Evolutionary conservation across 225 moss, liverwort and hornwort species (phyloP).

Genomic region (Straminergon stramineum): DNA sequence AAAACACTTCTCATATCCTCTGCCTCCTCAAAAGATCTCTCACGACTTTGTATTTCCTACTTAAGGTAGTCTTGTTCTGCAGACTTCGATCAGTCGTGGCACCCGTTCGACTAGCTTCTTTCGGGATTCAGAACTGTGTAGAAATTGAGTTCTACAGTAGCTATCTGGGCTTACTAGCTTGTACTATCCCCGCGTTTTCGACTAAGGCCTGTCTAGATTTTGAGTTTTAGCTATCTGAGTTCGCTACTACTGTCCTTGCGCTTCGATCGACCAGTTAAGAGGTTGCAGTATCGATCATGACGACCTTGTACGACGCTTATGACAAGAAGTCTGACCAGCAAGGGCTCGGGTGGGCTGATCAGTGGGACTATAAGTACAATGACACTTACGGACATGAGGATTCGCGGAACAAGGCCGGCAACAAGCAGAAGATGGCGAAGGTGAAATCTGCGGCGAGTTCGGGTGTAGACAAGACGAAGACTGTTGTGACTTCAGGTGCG

Average conservation of each 20-base stretch:
- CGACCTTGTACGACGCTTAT: conserved; percentile 37
- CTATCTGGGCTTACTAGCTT: not conserved
- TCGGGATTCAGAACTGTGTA: not conserved
- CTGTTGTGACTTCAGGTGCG: conserved; percentile 11
- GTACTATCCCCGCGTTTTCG: too few relatives aligned
- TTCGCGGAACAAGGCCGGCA: not conserved
- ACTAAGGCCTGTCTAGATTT: not conserved
- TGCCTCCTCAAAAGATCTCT: not conserved
- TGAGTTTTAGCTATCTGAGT: not conserved
- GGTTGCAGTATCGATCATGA: not conserved
- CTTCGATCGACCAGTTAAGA: not conserved
- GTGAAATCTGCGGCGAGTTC: conserved; percentile 29
- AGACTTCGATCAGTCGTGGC: not conserved
- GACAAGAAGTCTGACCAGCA: conserved; percentile 31
- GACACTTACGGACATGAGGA: conserved; percentile 13
- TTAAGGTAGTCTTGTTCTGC: too few relatives aligned
- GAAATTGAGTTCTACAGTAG: too few relatives aligned
- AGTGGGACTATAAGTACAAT: conserved; percentile 55
- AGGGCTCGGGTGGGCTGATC: conserved; percentile 55
- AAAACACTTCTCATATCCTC: not conserved
- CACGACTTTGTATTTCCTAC: too few relatives aligned
- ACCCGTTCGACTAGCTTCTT: not conserved
- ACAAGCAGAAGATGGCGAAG: conserved; percentile 31
- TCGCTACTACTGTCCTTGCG: not conserved
- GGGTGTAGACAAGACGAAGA: conserved; percentile 43